phyloP scores from a whole-genome alignment of 768 basidiomycete genomes.

The Dioszegia crocea region DNA sequence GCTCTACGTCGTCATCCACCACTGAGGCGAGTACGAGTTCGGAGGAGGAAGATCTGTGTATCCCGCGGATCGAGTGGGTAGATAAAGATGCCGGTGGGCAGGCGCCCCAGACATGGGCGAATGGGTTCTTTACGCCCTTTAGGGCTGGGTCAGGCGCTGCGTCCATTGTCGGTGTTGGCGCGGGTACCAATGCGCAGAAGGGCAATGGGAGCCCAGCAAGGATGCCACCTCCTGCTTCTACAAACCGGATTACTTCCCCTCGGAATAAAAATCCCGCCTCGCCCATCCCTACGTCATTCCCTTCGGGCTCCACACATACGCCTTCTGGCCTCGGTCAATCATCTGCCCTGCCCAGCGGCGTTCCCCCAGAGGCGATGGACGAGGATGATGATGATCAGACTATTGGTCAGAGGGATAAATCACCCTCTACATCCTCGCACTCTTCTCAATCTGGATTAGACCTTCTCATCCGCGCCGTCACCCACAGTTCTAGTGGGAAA shows the following conservation, averaged over 20 bases:
- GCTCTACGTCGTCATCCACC: conserved; percentile 27
- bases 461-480: conserved; percentile 28
- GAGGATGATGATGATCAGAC: conserved; percentile 43
- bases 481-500: conserved; percentile 1
- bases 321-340: conserved; percentile 23
- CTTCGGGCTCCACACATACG: conserved; percentile 9
- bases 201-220: conserved; percentile 16
- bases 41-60: conserved; percentile 41
- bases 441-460: conserved; percentile 41
- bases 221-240: conserved; percentile 31
- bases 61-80: conserved; percentile 43
- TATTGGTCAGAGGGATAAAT: conserved; percentile 34
- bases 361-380: conserved; percentile 12
- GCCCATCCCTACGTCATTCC: not conserved
- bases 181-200: not conserved
- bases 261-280: conserved; percentile 1
- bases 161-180: conserved; percentile 1
- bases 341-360: conserved; percentile 17
- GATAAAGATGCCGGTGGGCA: not conserved
- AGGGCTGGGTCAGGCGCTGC: not conserved
- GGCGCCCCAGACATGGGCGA: not conserved
- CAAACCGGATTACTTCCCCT: conserved; percentile 6
- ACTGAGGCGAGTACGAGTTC: conserved; percentile 38
- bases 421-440: conserved; percentile 32
- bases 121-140: conserved; percentile 8